phyloP scores from a whole-genome alignment of 495 filamentous ascomycete genomes.

The Tuber calosporum region DNA sequence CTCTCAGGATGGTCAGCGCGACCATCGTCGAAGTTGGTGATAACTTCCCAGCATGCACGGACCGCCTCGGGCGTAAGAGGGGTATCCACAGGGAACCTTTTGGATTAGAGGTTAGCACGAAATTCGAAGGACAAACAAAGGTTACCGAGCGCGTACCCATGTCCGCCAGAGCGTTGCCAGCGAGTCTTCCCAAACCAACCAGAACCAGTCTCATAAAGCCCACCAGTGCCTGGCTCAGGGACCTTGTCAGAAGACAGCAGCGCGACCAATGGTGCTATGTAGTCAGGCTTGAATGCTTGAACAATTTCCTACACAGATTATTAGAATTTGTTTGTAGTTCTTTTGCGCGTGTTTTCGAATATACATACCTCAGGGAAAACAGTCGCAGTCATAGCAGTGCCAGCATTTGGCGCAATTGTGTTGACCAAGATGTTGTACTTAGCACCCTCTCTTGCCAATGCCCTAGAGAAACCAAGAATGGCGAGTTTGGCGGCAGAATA shows the following conservation, averaged over 20 bases:
- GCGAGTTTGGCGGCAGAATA: slow-evolving; percentile 92
- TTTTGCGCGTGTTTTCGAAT: neutral
- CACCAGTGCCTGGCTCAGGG: slow-evolving; percentile 74
- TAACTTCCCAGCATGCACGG: slow-evolving; percentile 65
- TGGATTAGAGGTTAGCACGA: slow-evolving; percentile 8
- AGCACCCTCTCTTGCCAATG: slow-evolving; percentile 82
- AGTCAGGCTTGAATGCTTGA: slow-evolving; percentile 98
- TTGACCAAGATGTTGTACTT: slow-evolving; percentile 99
- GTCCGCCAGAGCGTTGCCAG: slow-evolving; percentile 89
- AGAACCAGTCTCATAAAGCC: slow-evolving; percentile 91
- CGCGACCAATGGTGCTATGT: slow-evolving; percentile 87
- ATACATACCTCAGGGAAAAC: slow-evolving; percentile 68
- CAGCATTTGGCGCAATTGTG: slow-evolving; percentile 95
- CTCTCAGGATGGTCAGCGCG: slow-evolving; percentile 84
- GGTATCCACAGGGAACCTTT: slow-evolving; percentile 74
- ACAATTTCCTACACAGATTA: slow-evolving; percentile 61
- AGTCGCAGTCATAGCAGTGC: slow-evolving; percentile 88
- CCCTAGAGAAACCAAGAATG: slow-evolving; percentile 90
- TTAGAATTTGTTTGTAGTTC: neutral
- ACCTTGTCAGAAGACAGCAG: slow-evolving; percentile 82
- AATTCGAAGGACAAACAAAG: neutral
- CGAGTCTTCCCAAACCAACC: slow-evolving; percentile 87
- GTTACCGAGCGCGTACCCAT: slow-evolving; percentile 47
- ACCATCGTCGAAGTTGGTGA: slow-evolving; percentile 81
- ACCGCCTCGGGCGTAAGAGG: slow-evolving; percentile 83